Base-by-base conservation (phyloP, 371 early-diverging fungal species). In the Lichtheimia ornata region DNA sequence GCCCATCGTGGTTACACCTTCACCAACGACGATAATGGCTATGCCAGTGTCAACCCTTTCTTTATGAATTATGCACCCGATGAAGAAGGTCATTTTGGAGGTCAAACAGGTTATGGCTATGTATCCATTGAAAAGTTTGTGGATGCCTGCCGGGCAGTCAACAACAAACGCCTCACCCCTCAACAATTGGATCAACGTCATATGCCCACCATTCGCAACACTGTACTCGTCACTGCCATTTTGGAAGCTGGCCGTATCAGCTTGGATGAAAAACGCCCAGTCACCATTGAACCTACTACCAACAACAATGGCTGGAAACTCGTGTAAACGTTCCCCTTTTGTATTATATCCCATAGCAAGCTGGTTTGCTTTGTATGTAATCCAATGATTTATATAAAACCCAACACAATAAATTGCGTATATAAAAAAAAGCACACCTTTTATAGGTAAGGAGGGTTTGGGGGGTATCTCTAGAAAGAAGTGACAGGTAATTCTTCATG, bases 1-100 rank as follows among this genome's bases (percentile, higher is more conserved):
- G 83, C 80, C 0, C 83, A 82, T 51, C 73, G 83, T 44, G 83
- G 83, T 6, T 83, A 80, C 67, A 72, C 76, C 12, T 44, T 53
- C 44, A 70, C 82, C n/a, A 71, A 75, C 7, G 71, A 71, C 30
- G 62, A 35, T 11, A 35, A 4, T 9, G 83, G 80, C 9, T 68
- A 67, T 45, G 58, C 44, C 11, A 52, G 61, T n/a, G 58, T 69
- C 61, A 83, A 83, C 45, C 83, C 83, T 15, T 73, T 83, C 45
- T 83, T 63, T 61, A 62, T 81, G 73, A 69, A 77, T 22, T 82
- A 79, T 71, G 66, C 74, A 24, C 82, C 82, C 5, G 81, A 80
- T 49, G 66, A 72, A 40, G 66, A 56, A 14, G 83, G 83, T 3
- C 58, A 66, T 42, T 83, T 79, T 59, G 80, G 65, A 41, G 83